Evolutionary conservation across 257 asterid genomes (phyloP), one percentile per base, ranked within the genome.

Genomic region (Solanum sitiens): DNA sequence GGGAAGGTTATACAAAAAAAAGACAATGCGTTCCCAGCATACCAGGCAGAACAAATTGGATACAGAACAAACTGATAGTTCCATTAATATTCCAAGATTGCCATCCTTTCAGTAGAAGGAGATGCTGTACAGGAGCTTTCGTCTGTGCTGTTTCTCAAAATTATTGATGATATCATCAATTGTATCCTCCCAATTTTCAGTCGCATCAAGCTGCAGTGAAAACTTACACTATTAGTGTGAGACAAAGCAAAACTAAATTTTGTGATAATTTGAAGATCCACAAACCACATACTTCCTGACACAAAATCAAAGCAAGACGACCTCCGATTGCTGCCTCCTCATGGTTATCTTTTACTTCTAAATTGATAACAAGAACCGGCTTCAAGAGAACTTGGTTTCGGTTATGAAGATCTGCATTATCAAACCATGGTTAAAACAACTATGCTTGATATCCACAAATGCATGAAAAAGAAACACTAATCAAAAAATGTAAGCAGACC

Each of bases 271-370:
- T 44, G 70, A 16, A 67, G 83, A 63, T 68, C 21, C 11, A 42
- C 83, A 63, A 86, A 86, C 15, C 73, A 79, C 42, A 37, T 90
- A 95, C 99, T 95, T 94, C 98, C 89, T 93, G 97, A 91, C 99
- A 97, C 91, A 97, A 89, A 76, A 91, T 93, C 70, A 97, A 91
- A 83, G 99, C 99, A 85, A 91, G 97, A 83, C 96, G 94, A 33
- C 95, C 99, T 35, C 99, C 99, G 80, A 94, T 86, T 71, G 99
- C 99, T 68, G 99, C 99, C 89, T 96, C 99, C 93, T 97, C 99
- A 20, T 97, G 99, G 92, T 97, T 97, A 89, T 97, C 99, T 93
- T 96, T 97, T 70, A 97, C 99, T 91, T 97, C 99, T 92, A 97
- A 89, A 89, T 97, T 97, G 92, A 97, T 94, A 7, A 95, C 91